phyloP scores from a whole-genome alignment of 2,329 filamentous ascomycete species.

The Aspergillus pseudotamarii region DNA sequence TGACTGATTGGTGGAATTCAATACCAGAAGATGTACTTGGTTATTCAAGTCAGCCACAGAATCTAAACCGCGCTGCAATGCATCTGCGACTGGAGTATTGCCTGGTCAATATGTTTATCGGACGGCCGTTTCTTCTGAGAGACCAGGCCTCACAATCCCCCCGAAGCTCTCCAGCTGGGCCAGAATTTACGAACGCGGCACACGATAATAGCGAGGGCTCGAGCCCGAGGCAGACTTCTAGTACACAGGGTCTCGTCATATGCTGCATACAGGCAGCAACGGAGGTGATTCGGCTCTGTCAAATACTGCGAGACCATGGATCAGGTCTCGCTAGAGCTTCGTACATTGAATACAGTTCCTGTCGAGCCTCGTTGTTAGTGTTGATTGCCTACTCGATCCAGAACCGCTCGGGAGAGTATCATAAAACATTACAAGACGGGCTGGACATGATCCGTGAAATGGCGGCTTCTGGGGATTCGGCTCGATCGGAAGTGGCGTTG shows the following conservation, averaged over 20 bases:
- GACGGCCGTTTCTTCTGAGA: constrained; percentile 51
- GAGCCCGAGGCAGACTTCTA: not conserved
- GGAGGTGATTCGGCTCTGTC: constrained; percentile 30
- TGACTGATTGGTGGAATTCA: constrained; percentile 20
- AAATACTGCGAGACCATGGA: constrained; percentile 23
- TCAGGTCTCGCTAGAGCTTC: constrained; percentile 35
- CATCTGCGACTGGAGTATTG: constrained; percentile 48
- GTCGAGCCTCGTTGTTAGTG: constrained; percentile 37
- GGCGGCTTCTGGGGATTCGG: constrained; percentile 34
- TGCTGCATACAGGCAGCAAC: constrained; percentile 32
- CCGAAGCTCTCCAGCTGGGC: not conserved
- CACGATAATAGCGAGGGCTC: not conserved
- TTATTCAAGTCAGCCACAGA: not conserved
- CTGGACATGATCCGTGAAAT: constrained; percentile 36
- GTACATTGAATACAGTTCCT: constrained; percentile 41
- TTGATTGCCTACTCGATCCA: constrained; percentile 38
- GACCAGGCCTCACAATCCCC: not conserved
- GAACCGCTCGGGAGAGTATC: constrained; percentile 25
- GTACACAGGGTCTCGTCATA: constrained; percentile 21
- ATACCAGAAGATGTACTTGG: constrained; percentile 5
- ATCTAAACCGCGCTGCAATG: constrained; percentile 19
- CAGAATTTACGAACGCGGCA: not conserved
- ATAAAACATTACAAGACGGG: constrained; percentile 26
- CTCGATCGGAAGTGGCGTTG: constrained; percentile 34
- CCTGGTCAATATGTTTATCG: constrained; percentile 53